Evolutionary conservation across 2,329 filamentous ascomycete species (phyloP), one percentile per base, ranked within the genome.

Genomic region (Fusarium pseudoanthophilum): DNA sequence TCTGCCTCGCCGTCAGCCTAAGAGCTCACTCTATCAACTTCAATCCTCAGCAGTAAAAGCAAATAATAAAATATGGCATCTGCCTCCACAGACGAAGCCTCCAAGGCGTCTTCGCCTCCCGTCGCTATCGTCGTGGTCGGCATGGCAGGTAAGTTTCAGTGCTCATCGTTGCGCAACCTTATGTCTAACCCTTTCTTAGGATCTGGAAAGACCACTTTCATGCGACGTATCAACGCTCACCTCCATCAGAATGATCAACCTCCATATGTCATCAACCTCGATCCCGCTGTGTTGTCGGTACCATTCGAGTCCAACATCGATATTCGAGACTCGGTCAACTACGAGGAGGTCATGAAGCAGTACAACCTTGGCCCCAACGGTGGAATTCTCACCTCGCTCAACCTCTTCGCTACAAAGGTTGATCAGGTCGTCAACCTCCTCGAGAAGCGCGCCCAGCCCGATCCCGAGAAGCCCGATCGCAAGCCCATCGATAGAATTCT

Each of bases 301-400:
- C 96, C 97, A 7, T 99, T 98, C 80, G 95, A 97, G 76, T 91
- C 93, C 82, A 99, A 99, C 83, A 98, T 99, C 84, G 96, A 99
- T 84, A 99, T 99, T 77, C 94, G 97, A 79, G 96, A 99, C 84
- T 96, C 93, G 32, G 95, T 99, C 82, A 98, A 99, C 88, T 99
- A 99, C 87, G 96, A 97, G 82, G 95, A 99, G 84, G 96, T 99
- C 73, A 99, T 99, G 97, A 97, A 95, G 84, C 95, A 98, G 84
- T 98, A 98, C 83, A 98, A 98, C 80, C 89, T 99, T 1, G 96
- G 96, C 0, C 96, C 96, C 14, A 99, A 99, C 85, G 96, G 96
- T 59, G 97, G 95, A 52, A 99, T 99, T 79, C 85, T 99, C 75
- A 99, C 97, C 4, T 96, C 93, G 16, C 86, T 99, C 55, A 99